Evolutionary conservation across 257 asterid genomes (phyloP).

Genomic region (Fraxinus anomala): DNA sequence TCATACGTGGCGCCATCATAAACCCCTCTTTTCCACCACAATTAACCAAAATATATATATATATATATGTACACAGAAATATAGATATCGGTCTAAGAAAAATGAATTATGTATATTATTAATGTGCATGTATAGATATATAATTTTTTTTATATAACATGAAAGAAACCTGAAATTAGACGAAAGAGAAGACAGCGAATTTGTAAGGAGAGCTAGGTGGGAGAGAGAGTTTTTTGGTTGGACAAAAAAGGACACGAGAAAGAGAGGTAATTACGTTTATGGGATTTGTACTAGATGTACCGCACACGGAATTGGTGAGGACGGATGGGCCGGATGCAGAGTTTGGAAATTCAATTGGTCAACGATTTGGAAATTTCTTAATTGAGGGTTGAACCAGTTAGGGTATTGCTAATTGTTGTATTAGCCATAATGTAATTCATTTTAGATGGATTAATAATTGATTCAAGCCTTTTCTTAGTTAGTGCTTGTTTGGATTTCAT

Average conservation of each 20-base stretch:
- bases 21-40: conserved; percentile 30
- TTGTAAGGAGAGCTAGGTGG: conserved; percentile 35
- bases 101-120: background rate
- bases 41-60: conserved; percentile 10
- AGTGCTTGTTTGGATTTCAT: too few relatives aligned
- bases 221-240: conserved; percentile 22
- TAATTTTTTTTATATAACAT: background rate
- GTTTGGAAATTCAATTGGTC: background rate
- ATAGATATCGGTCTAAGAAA: background rate
- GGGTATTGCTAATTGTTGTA: background rate
- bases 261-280: conserved; percentile 26
- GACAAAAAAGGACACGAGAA: conserved; percentile 26
- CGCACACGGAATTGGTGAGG: conserved; percentile 35
- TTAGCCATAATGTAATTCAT: too few relatives aligned
- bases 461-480: too few relatives aligned
- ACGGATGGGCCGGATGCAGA: background rate
- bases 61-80: conserved; percentile 3
- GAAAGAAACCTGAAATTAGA: conserved; percentile 31
- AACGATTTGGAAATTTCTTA: conserved; percentile 7
- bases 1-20: conserved; percentile 59
- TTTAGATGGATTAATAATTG: too few relatives aligned
- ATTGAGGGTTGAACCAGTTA: background rate
- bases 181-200: conserved; percentile 37
- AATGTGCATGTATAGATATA: background rate
- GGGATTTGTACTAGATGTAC: conserved; percentile 55